phyloP scores from a whole-genome alignment of 228 moss, liverwort and hornwort genomes.

The Sphagnum fallax region DNA sequence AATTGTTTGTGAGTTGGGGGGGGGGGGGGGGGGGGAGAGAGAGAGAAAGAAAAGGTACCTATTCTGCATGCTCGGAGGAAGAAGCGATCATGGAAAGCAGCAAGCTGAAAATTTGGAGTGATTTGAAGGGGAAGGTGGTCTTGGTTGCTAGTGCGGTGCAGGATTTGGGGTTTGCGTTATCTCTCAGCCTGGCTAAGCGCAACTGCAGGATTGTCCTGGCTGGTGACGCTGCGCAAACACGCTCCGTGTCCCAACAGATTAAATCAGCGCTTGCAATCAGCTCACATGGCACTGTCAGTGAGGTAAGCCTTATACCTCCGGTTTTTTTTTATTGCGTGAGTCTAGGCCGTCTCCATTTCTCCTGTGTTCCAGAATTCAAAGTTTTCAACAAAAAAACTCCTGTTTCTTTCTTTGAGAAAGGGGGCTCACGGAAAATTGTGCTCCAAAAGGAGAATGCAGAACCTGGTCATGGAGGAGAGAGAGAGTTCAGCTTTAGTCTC shows the following conservation, averaged over 20 bases:
- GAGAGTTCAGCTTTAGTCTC: no score
- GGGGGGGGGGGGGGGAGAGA: no score
- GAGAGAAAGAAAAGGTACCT: no score
- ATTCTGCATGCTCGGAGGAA: no score
- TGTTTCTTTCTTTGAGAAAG: no score
- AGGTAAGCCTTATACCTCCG: neutral
- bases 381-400: neutral
- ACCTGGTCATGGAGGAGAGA: no score
- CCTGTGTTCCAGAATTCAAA: neutral
- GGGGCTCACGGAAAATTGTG: no score
- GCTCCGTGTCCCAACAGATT: constrained; percentile 12
- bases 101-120: no score
- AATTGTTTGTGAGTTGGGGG: no score
- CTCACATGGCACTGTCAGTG: neutral
- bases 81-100: no score
- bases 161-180: constrained; percentile 44
- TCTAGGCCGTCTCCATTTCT: neutral
- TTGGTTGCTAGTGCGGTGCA: constrained; percentile 43
- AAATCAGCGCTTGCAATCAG: constrained; percentile 16
- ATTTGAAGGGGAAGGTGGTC: constrained; percentile 54
- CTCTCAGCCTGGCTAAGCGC: constrained; percentile 34
- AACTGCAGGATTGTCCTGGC: constrained; percentile 68
- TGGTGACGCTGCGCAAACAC: constrained; percentile 24
- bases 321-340: neutral
- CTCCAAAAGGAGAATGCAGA: no score